phyloP scores from a whole-genome alignment of 352 stramenopile species.

The Hyaloperonospora arabidopsidis region DNA sequence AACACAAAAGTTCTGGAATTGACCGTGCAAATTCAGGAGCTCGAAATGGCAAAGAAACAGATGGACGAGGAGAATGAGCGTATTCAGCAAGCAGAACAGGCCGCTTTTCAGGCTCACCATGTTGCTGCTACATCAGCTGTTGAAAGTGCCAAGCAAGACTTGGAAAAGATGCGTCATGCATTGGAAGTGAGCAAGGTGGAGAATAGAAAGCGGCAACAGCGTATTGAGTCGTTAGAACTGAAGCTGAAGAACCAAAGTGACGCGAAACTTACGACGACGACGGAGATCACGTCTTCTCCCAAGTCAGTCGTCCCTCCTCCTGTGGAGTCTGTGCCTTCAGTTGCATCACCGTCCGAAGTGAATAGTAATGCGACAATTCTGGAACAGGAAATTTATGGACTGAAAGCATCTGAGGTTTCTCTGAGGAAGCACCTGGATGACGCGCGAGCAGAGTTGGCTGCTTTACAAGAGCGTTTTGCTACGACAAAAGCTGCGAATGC shows the following conservation, averaged over 20 bases:
- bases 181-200: constrained; percentile 23
- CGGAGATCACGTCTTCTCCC: neutral
- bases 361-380: too few species aligned
- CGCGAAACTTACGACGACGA: too few species aligned
- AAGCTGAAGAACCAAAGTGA: neutral
- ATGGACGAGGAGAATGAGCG: constrained; percentile 14
- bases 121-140: constrained; percentile 7
- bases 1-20: constrained; percentile 15
- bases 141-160: constrained; percentile 11
- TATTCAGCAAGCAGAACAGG: constrained; percentile 19
- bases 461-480: constrained; percentile 28
- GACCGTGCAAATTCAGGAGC: constrained; percentile 17
- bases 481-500: constrained; percentile 35
- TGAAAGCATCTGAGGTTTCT: constrained; percentile 17
- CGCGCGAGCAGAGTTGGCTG: constrained; percentile 15
- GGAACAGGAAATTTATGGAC: constrained; percentile 13
- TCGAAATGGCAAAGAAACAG: constrained; percentile 22
- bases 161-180: constrained; percentile 12
- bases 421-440: constrained; percentile 25
- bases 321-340: neutral
- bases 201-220: constrained; percentile 18
- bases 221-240: constrained; percentile 20
- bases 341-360: neutral
- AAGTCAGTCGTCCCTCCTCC: neutral
- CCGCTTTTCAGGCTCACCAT: constrained; percentile 21